Conservation (phyloP, 1,139 yeast species). For the Candida sp. region DNA sequence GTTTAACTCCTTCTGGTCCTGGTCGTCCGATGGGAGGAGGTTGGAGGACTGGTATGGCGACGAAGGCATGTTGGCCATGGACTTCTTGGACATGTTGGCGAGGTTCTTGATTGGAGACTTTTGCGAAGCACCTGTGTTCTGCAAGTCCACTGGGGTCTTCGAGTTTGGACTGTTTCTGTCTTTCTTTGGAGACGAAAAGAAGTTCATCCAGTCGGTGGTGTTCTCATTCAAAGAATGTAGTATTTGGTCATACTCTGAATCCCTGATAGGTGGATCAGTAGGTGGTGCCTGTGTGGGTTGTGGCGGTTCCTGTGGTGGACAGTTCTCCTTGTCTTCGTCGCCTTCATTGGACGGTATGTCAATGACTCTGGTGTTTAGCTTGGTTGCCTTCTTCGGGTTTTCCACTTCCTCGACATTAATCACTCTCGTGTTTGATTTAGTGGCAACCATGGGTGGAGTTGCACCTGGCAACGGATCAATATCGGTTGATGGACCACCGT, state of each 20-base stretch:
- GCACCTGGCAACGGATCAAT: constrained; percentile 52
- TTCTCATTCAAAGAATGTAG: constrained; percentile 33
- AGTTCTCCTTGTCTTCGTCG: constrained; percentile 46
- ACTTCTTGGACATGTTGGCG: constrained; percentile 26
- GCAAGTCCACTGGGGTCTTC: constrained; percentile 33
- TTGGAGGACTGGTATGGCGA: constrained; percentile 29
- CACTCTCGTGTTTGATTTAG: constrained; percentile 50
- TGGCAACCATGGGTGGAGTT: constrained; percentile 55
- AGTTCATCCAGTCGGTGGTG: constrained; percentile 40
- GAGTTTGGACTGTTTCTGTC: constrained; percentile 49
- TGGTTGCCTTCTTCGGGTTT: constrained; percentile 48
- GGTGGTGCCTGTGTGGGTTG: constrained; percentile 8
- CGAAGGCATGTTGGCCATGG: constrained; percentile 46
- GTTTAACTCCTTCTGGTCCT: constrained; percentile 5
- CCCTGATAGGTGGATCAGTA: constrained; percentile 17
- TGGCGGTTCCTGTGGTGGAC: constrained; percentile 22
- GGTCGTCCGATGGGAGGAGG: constrained; percentile 5
- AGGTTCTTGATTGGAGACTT: constrained; percentile 24
- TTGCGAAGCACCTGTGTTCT: constrained; percentile 11
- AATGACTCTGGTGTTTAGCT: constrained; percentile 49
- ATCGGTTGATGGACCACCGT: constrained; percentile 59
- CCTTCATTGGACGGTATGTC: constrained; percentile 21
- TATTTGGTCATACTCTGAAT: constrained; percentile 43
- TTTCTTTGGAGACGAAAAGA: constrained; percentile 46
- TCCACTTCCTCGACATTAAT: constrained; percentile 31